A percentile compares a stretch with the other conserved stretches of the same genome.
Evolutionary conservation across 352 stramenopile genomes (phyloP).

Genomic region (Phytopythium oedochilum): DNA sequence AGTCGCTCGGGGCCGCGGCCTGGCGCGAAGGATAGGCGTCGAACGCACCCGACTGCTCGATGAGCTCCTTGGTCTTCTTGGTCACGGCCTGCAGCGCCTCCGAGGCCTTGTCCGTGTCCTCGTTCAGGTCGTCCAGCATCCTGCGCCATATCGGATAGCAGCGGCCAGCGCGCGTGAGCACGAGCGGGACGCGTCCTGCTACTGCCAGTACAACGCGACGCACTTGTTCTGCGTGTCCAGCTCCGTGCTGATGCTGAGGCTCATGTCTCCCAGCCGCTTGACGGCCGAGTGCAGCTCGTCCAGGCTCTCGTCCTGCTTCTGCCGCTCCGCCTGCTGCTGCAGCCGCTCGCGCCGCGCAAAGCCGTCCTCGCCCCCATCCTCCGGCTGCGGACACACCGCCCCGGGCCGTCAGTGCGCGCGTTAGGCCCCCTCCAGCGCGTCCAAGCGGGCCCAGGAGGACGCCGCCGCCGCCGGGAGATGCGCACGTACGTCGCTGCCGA

Average conservation of each 20-base stretch:
- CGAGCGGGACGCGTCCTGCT: too few relatives aligned
- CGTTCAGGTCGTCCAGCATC: constrained; percentile 81
- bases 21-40: too few relatives aligned
- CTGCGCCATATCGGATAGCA: too few relatives aligned
- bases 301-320: constrained; percentile 83
- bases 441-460: too few relatives aligned
- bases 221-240: constrained; percentile 81
- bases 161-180: too few relatives aligned
- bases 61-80: constrained; percentile 85
- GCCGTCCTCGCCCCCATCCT: constrained; percentile 54
- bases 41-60: constrained; percentile 69
- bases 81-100: constrained; percentile 68
- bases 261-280: constrained; percentile 81
- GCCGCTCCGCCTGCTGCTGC: constrained; percentile 66
- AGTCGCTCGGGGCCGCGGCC: too few relatives aligned
- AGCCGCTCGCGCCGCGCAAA: constrained; percentile 38
- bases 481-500: constrained; percentile 52
- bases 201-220: too few relatives aligned
- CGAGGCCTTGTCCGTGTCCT: constrained; percentile 80
- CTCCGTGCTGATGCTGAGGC: constrained; percentile 78
- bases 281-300: constrained; percentile 74
- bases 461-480: too few relatives aligned
- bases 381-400: constrained; percentile 20
- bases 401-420: not conserved
- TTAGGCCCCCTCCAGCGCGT: too few relatives aligned